phyloP scores from a whole-genome alignment of 495 filamentous ascomycete species.

The Aeminium ludgeri region DNA sequence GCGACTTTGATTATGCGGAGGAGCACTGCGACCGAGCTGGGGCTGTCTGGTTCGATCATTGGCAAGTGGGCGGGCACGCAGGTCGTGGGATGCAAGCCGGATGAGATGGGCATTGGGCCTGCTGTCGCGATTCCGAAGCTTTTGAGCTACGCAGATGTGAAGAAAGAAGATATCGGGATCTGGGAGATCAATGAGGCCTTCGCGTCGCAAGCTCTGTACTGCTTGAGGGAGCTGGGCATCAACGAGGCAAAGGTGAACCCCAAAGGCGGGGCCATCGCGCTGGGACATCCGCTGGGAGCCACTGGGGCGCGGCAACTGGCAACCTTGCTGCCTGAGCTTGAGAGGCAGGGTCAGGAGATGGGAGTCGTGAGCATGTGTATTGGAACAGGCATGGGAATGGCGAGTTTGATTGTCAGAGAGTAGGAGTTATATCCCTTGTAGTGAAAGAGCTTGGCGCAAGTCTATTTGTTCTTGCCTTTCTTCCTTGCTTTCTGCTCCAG shows the following conservation, averaged over 20 bases:
- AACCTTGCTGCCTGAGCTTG: constrained; percentile 26
- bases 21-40: constrained; percentile 62
- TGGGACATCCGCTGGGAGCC: constrained; percentile 28
- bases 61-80: constrained; percentile 62
- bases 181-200: constrained; percentile 98
- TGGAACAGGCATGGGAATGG: constrained; percentile 33
- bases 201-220: constrained; percentile 75
- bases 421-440: constrained; percentile 6
- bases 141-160: constrained; percentile 45
- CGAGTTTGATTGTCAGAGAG: constrained; percentile 29
- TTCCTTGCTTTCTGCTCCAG: constrained; percentile 26
- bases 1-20: constrained; percentile 68
- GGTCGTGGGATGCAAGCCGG: constrained; percentile 60
- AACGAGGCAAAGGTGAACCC: constrained; percentile 55
- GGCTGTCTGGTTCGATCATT: constrained; percentile 49
- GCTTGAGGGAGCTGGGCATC: constrained; percentile 53
- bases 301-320: constrained; percentile 25
- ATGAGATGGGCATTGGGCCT: constrained; percentile 89
- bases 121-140: constrained; percentile 73
- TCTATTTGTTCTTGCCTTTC: constrained; percentile 21
- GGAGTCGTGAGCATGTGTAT: constrained; percentile 30
- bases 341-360: constrained; percentile 22
- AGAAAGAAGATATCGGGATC: constrained; percentile 53
- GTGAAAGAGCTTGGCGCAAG: too few relatives aligned
- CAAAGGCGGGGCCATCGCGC: constrained; percentile 33